Evolutionary conservation across 345 rosid species (phyloP), one percentile per base, ranked within the genome.

Genomic region (Noccaea caerulescens): DNA sequence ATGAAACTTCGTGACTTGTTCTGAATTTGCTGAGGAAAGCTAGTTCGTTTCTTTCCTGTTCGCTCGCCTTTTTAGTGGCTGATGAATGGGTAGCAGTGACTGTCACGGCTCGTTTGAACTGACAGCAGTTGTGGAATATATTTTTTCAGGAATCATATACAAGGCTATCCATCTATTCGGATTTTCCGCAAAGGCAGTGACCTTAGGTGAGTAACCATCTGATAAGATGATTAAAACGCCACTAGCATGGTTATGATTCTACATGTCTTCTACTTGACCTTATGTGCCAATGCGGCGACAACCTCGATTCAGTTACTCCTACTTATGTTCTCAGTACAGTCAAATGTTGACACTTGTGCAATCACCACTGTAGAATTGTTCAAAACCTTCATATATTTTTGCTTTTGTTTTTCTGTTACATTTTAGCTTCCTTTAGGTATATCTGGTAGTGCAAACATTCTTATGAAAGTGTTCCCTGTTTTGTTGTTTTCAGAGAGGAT

Each of bases 131-230:
- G 45, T 63, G 66, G 18, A 38, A 55, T 76, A 25, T 56, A 10
- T 18, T 18, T 18, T 51, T 76, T 73, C 86, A 92, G 98, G 85
- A 71, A 87, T 81, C 99, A 95, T 82, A 79, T 95, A 65, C 99
- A 95, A 80, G 99, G 92, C 27, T 95, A 95, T 80, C 99, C 98
- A 57, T 91, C 99, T 27, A 86, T 95, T 84, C 89, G 99, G 65
- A 95, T 95, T 79, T 95, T 95, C 69, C 99, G 96, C 61, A 88
- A 86, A 82, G 99, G 99, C 73, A 90, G 82, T 77, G 94, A 95
- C 83, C 23, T 95, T 61, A 87, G 82, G 99, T 94, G 76, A 85
- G 68, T 13, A 44, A 51, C 47, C 41, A 70, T 50, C 66, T 38
- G 12, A 76, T 63, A 23, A 47, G 64, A 59, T 57, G 37, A 39